A percentile compares a stretch with the other conserved stretches of the same genome.
phyloP scores from a whole-genome alignment of 805 yeast species.

The Myxozyma mucilagina region DNA sequence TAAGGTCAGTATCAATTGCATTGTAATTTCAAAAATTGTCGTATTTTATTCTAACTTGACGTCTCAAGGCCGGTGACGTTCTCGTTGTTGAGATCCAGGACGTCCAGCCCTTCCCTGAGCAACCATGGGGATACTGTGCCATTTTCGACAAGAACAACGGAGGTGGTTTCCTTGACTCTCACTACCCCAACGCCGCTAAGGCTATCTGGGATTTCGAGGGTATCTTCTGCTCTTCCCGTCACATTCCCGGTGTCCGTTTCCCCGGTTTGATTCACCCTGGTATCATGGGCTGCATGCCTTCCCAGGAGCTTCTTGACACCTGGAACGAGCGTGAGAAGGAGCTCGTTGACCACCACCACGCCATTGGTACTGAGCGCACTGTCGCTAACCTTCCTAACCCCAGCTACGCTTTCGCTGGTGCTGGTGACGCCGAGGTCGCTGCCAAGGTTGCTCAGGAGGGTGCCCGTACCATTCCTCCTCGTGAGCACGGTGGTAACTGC shows the following conservation, averaged over 20 bases:
- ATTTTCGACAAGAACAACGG: slow-evolving; percentile 52
- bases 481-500: slow-evolving; percentile 55
- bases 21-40: neutral
- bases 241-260: slow-evolving; percentile 51
- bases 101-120: slow-evolving; percentile 53
- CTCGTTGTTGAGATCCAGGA: slow-evolving; percentile 52
- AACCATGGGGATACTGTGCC: slow-evolving; percentile 57
- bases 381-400: slow-evolving; percentile 49
- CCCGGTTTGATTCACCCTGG: slow-evolving; percentile 56
- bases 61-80: slow-evolving; percentile 46
- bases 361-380: slow-evolving; percentile 36
- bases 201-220: slow-evolving; percentile 57
- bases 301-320: slow-evolving; percentile 45
- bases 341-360: slow-evolving; percentile 37
- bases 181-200: slow-evolving; percentile 53
- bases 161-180: slow-evolving; percentile 52
- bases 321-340: slow-evolving; percentile 50
- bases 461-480: slow-evolving; percentile 51
- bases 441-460: slow-evolving; percentile 45
- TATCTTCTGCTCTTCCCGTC: slow-evolving; percentile 51
- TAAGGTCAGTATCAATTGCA: slow-evolving; percentile 29
- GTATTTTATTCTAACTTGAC: neutral
- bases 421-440: slow-evolving; percentile 35
- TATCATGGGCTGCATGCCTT: slow-evolving; percentile 53
- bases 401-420: slow-evolving; percentile 46